These are phyloP conservation scores for Ploettnerulaceae sp. DNA, from an alignment of 2,329 filamentous ascomycete genomes.

Conservation along the genomic window DNA sequence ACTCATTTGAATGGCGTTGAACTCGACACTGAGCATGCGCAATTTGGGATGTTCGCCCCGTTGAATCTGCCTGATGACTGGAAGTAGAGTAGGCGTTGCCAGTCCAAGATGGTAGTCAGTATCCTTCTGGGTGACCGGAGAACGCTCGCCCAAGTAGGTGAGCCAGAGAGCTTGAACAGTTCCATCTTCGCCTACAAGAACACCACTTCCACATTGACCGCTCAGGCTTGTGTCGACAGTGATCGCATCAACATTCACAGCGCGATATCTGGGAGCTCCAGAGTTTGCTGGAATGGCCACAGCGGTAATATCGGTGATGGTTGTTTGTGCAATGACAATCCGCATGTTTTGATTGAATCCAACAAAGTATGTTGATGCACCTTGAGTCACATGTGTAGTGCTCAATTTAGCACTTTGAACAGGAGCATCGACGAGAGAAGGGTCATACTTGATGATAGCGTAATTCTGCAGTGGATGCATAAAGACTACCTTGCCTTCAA, in stretches of 20 bases:
- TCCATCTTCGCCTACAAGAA: slow-evolving; percentile 82
- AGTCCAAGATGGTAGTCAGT: slow-evolving; percentile 95
- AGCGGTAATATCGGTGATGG: slow-evolving; percentile 94
- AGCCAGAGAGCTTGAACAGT: slow-evolving; percentile 95
- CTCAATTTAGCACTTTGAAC: slow-evolving; percentile 85
- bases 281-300: slow-evolving; percentile 94
- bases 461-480: slow-evolving; percentile 97
- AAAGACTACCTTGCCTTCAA: slow-evolving; percentile 91
- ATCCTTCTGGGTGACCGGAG: slow-evolving; percentile 72
- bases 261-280: slow-evolving; percentile 85
- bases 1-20: slow-evolving; percentile 92
- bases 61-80: slow-evolving; percentile 83
- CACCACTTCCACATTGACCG: slow-evolving; percentile 88
- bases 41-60: slow-evolving; percentile 73
- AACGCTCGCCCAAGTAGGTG: slow-evolving; percentile 90
- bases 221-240: slow-evolving; percentile 92
- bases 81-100: slow-evolving; percentile 80
- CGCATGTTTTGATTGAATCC: slow-evolving; percentile 97
- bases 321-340: slow-evolving; percentile 89
- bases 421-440: slow-evolving; percentile 85
- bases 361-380: slow-evolving; percentile 90
- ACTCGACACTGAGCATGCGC: slow-evolving; percentile 89
- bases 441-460: slow-evolving; percentile 91
- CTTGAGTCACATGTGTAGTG: slow-evolving; percentile 79
- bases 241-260: slow-evolving; percentile 93